Evolutionary conservation across 2,329 filamentous ascomycete genomes (phyloP).

Genomic region (Fusarium fujikuroi): DNA sequence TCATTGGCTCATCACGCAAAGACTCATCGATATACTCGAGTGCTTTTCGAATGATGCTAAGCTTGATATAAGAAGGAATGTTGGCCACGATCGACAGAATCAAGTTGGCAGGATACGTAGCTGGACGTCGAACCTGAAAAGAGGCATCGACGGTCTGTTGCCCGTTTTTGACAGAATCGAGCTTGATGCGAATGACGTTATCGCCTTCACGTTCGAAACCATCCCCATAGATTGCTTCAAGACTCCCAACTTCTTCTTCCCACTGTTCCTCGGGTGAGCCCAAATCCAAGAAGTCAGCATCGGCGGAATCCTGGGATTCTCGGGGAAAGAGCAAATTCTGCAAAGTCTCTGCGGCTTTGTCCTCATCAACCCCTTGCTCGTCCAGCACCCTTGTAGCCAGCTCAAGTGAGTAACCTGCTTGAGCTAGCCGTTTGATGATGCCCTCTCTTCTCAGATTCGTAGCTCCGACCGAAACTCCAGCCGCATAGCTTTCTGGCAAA

Average conservation of each 20-base stretch:
- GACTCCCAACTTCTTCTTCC: conserved; percentile 84
- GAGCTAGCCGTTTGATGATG: conserved; percentile 81
- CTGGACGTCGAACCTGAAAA: conserved; percentile 76
- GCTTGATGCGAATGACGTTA: conserved; percentile 75
- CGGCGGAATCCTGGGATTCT: conserved; percentile 8
- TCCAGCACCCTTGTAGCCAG: conserved; percentile 84
- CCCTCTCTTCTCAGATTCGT: conserved; percentile 84
- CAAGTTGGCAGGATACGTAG: conserved; percentile 76
- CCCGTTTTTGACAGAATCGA: conserved; percentile 67
- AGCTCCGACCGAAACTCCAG: conserved; percentile 86
- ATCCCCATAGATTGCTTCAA: conserved; percentile 88
- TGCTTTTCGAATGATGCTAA: conserved; percentile 85
- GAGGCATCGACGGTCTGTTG: conserved; percentile 62
- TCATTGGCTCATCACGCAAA: conserved; percentile 86
- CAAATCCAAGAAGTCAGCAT: conserved; percentile 58
- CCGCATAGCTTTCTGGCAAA: conserved; percentile 89
- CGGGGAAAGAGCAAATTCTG: conserved; percentile 63
- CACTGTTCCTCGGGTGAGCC: conserved; percentile 73
- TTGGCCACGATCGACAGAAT: conserved; percentile 76
- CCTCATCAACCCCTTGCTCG: conserved; percentile 76
- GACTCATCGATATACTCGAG: conserved; percentile 76
- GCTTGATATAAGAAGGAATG: conserved; percentile 90
- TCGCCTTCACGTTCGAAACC: conserved; percentile 70
- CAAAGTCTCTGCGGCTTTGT: conserved; percentile 79
- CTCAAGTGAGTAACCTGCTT: conserved; percentile 86